Evolutionary conservation across 768 basidiomycete genomes (phyloP).

Genomic region (Heimioporus sp.): DNA sequence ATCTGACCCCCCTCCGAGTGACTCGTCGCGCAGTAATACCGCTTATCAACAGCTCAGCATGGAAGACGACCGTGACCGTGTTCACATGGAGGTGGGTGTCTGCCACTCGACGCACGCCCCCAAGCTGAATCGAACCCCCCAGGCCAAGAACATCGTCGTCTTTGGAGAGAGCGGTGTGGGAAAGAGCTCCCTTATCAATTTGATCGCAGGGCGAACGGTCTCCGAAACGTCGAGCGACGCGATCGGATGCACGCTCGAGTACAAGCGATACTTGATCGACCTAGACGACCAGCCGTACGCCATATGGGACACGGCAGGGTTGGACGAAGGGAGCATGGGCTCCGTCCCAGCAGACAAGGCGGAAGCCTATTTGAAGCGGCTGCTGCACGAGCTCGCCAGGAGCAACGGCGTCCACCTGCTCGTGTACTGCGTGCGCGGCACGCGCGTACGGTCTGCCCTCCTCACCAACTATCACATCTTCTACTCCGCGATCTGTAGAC

Average conservation of each 20-base stretch:
- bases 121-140: conserved; percentile 2
- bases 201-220: conserved; percentile 29
- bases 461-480: conserved; percentile 41
- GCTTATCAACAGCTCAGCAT: conserved; percentile 3
- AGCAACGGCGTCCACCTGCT: conserved; percentile 40
- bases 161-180: conserved; percentile 43
- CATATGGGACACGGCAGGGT: conserved; percentile 35
- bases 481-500: conserved; percentile 38
- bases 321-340: conserved; percentile 28
- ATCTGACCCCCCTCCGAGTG: neutral
- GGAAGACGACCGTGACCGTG: neutral
- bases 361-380: conserved; percentile 28
- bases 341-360: conserved; percentile 30
- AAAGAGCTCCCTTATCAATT: conserved; percentile 47
- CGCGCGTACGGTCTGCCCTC: conserved; percentile 33
- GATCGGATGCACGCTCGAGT: conserved; percentile 36
- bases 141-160: conserved; percentile 35
- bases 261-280: conserved; percentile 18
- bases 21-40: conserved; percentile 8
- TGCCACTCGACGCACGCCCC: neutral
- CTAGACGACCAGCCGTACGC: conserved; percentile 18
- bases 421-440: conserved; percentile 40
- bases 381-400: conserved; percentile 34
- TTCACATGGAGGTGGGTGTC: conserved; percentile 10
- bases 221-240: conserved; percentile 32